Evolutionary conservation across 2,329 filamentous ascomycete species (phyloP).

Genomic region (Amesomyces nigricolor): DNA sequence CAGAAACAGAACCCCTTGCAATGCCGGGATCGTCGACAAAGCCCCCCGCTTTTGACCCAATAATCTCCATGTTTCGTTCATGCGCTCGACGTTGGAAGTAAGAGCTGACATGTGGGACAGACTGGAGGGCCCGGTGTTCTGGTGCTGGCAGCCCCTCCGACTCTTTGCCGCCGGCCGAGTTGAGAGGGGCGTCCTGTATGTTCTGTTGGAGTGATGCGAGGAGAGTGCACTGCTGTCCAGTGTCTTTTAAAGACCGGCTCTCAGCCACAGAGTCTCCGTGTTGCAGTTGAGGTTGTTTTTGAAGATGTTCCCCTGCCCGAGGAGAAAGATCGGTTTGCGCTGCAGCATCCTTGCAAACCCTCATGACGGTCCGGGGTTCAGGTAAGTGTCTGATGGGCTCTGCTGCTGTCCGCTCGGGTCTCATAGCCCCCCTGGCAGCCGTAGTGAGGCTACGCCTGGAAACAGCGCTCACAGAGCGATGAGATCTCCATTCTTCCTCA

Average conservation of each 20-base stretch:
- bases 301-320: not conserved
- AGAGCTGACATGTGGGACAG: not conserved
- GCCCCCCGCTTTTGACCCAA: not conserved
- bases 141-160: not conserved
- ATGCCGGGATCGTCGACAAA: not conserved
- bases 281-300: not conserved
- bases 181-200: not conserved
- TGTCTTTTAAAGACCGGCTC: not conserved
- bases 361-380: not conserved
- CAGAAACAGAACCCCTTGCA: too few relatives aligned
- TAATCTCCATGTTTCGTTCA: not conserved
- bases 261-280: not conserved
- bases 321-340: constrained; percentile 21
- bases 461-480: not conserved
- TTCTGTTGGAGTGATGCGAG: not conserved
- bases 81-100: not conserved
- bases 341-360: constrained; percentile 10
- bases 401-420: too few relatives aligned
- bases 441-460: not conserved
- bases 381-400: not conserved
- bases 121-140: not conserved
- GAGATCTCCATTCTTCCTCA: not conserved
- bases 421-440: too few relatives aligned
- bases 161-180: not conserved
- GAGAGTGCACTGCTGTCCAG: too few relatives aligned